Evolutionary conservation across 345 rosid genomes (phyloP).

Genomic region (Rhodamnia rubescens): DNA sequence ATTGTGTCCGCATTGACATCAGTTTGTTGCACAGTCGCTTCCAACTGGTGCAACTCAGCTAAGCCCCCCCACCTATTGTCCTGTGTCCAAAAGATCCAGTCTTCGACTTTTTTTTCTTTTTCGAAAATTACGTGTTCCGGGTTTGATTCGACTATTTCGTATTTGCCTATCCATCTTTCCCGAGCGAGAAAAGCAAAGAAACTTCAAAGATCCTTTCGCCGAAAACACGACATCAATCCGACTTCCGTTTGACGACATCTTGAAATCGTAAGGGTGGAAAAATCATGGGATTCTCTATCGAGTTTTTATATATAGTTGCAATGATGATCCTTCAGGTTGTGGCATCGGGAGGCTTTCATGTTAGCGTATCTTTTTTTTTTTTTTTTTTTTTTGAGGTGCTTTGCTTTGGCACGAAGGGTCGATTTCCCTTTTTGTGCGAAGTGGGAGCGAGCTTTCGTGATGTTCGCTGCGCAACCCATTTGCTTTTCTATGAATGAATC

Average conservation of each 20-base stretch:
- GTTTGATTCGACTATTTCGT: background rate
- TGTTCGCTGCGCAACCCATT: background rate
- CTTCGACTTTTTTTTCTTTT: background rate
- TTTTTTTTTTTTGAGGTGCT: background rate
- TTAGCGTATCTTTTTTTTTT: too few relatives aligned
- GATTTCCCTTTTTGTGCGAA: background rate
- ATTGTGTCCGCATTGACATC: background rate
- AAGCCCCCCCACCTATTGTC: background rate
- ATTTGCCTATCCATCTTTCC: background rate
- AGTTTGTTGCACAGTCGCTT: background rate
- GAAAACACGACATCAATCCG: rapidly evolving
- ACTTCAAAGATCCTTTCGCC: rapidly evolving
- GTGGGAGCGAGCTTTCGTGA: background rate
- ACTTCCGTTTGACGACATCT: background rate
- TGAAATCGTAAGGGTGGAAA: background rate
- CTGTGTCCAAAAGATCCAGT: background rate
- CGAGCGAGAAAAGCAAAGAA: background rate
- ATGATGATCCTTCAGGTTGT: background rate
- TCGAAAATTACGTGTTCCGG: background rate
- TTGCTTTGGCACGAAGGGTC: background rate
- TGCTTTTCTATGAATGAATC: background rate
- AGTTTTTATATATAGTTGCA: background rate
- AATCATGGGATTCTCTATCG: background rate
- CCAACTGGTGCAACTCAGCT: background rate
- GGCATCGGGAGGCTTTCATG: too few relatives aligned